Percentiles rank a stretch among this genome's conserved stretches.
phyloP scores from a whole-genome alignment of 179 eudicot genomes.

The Amaranthus tricolor region DNA sequence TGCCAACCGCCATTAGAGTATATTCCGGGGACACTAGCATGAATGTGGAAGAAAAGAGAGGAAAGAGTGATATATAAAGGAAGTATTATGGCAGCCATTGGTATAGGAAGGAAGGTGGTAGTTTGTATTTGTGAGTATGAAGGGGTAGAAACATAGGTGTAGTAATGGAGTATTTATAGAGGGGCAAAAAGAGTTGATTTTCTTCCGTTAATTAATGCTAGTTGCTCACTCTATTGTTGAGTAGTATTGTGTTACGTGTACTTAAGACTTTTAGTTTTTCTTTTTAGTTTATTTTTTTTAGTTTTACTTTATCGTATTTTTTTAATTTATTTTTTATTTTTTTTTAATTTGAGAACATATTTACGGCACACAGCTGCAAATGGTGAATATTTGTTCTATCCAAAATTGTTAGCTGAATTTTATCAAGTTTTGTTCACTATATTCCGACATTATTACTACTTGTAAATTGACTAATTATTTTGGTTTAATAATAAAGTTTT shows the following conservation, averaged over 20 bases:
- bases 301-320: no score
- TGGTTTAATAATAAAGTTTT: no score
- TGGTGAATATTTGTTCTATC: no score
- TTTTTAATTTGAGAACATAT: background rate
- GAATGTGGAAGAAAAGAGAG: conserved; percentile 7
- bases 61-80: conserved; percentile 18
- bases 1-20: conserved; percentile 52
- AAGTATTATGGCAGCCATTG: conserved; percentile 31
- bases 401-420: no score
- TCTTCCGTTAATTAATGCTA: conserved; percentile 34
- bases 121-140: conserved; percentile 16
- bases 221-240: conserved; percentile 18
- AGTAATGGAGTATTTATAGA: conserved; percentile 23
- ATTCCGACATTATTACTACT: no score
- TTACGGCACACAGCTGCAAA: conserved; percentile 10
- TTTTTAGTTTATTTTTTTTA: conserved; percentile 1
- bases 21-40: conserved; percentile 42
- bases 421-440: no score
- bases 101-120: conserved; percentile 5
- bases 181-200: conserved; percentile 12
- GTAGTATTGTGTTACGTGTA: background rate
- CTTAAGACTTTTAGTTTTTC: background rate
- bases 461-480: no score
- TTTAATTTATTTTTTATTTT: background rate
- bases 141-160: background rate